Percentiles rank a stretch among this genome's conserved stretches.
Conservation (phyloP, 495 filamentous ascomycete genomes). For the Neurospora sp. region DNA sequence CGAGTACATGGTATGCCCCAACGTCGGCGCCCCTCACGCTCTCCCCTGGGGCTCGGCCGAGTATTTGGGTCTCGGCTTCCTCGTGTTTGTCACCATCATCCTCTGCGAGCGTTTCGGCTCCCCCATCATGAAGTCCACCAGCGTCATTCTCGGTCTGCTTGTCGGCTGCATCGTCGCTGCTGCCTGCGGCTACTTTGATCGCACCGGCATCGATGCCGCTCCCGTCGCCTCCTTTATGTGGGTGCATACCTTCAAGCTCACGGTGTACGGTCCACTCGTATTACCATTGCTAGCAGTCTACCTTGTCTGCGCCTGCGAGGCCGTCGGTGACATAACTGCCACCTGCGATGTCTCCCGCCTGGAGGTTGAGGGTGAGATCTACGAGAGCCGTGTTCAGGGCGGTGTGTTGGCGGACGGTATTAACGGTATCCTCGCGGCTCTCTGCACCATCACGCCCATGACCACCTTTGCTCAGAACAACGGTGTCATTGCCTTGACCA, state of each 20-base stretch:
- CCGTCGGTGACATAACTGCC: slow-evolving; percentile 72
- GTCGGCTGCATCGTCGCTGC: slow-evolving; percentile 83
- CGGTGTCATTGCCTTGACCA: slow-evolving; percentile 79
- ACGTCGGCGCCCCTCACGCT: slow-evolving; percentile 61
- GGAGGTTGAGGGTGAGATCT: slow-evolving; percentile 67
- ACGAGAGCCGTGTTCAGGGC: slow-evolving; percentile 86
- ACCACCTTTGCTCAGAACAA: slow-evolving; percentile 78
- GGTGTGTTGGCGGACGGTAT: slow-evolving; percentile 80
- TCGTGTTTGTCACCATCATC: slow-evolving; percentile 84
- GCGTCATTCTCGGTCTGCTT: slow-evolving; percentile 71
- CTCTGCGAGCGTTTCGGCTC: slow-evolving; percentile 76
- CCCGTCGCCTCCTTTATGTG: slow-evolving; percentile 81
- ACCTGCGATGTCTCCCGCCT: slow-evolving; percentile 76
- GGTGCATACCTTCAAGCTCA: slow-evolving; percentile 77
- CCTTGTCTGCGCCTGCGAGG: slow-evolving; percentile 80
- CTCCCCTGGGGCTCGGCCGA: slow-evolving; percentile 81
- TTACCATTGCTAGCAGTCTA: slow-evolving; percentile 79
- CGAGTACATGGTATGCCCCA: slow-evolving; percentile 57
- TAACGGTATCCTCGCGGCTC: slow-evolving; percentile 68
- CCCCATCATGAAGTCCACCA: slow-evolving; percentile 55
- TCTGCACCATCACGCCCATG: slow-evolving; percentile 81
- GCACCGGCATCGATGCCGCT: slow-evolving; percentile 53
- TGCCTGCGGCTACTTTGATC: slow-evolving; percentile 75
- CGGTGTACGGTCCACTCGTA: slow-evolving; percentile 74
- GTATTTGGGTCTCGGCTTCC: slow-evolving; percentile 84